phyloP scores from a whole-genome alignment of 2,329 filamentous ascomycete species.

The Exserohilum rostratum region DNA sequence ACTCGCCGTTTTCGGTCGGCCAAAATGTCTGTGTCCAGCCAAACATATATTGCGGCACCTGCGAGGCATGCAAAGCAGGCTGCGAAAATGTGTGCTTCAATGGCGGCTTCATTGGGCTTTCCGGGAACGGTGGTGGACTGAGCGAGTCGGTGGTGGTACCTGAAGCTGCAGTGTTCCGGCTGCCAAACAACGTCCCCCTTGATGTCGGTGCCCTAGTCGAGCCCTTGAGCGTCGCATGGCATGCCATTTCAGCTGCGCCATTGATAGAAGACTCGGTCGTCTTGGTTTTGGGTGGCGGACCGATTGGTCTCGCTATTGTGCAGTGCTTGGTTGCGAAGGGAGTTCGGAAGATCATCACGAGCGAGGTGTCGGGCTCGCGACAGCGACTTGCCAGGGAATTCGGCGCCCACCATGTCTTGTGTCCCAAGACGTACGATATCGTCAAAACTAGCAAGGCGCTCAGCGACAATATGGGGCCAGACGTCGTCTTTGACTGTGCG shows the following conservation, averaged over 20 bases:
- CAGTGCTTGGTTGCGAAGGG: conserved; percentile 63
- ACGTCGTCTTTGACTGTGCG: conserved; percentile 67
- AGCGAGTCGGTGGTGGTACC: conserved; percentile 62
- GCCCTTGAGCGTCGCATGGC: conserved; percentile 69
- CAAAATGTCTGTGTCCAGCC: conserved; percentile 66
- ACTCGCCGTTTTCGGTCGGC: conserved; percentile 57
- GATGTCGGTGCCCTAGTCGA: conserved; percentile 66
- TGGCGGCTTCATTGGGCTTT: conserved; percentile 60
- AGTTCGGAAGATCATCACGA: conserved; percentile 62
- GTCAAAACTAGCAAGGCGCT: conserved; percentile 55
- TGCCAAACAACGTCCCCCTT: conserved; percentile 60
- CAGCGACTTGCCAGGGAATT: conserved; percentile 60
- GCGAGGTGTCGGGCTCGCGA: conserved; percentile 60
- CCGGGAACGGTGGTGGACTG: conserved; percentile 61
- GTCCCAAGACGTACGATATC: conserved; percentile 60
- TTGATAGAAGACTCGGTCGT: conserved; percentile 56
- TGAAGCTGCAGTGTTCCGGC: conserved; percentile 54
- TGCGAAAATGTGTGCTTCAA: conserved; percentile 65
- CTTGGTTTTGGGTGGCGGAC: conserved; percentile 66
- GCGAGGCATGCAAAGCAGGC: conserved; percentile 60
- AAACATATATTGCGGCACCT: conserved; percentile 63
- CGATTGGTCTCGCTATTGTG: conserved; percentile 66
- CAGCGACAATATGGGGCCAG: conserved; percentile 58
- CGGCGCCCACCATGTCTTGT: conserved; percentile 62
- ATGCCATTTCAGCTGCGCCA: conserved; percentile 61